A percentile compares a stretch with the other conserved stretches of the same genome.
These are phyloP conservation scores for Leishmania tarentolae DNA, from an alignment of 208 protist genomes.

Conservation along the genomic window DNA sequence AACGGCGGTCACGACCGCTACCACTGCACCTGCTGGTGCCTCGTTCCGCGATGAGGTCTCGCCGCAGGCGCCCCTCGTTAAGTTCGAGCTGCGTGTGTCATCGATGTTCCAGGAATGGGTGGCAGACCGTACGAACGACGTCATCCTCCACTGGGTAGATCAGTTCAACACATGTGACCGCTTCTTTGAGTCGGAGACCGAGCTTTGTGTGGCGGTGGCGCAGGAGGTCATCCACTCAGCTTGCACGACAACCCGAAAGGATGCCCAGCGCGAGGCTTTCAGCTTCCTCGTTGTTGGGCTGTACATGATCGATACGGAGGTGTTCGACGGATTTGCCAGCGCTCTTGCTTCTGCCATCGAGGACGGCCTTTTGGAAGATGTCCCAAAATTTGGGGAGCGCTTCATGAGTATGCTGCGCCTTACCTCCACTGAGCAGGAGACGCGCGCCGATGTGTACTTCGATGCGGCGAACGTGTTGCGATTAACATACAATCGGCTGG, in stretches of 20 bases:
- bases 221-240: slow-evolving; percentile 75
- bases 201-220: slow-evolving; percentile 69
- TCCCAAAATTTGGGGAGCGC: slow-evolving; percentile 87
- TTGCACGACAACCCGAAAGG: slow-evolving; percentile 83
- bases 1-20: neutral
- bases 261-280: slow-evolving; percentile 82
- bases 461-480: slow-evolving; percentile 76
- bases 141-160: slow-evolving; percentile 80
- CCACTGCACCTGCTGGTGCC: neutral
- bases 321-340: slow-evolving; percentile 73
- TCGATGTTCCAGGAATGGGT: slow-evolving; percentile 83
- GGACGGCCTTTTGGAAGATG: slow-evolving; percentile 83
- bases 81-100: slow-evolving; percentile 73
- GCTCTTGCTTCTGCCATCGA: slow-evolving; percentile 73
- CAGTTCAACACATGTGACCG: slow-evolving; percentile 73
- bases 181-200: slow-evolving; percentile 47
- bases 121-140: slow-evolving; percentile 71
- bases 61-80: slow-evolving; percentile 36
- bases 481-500: slow-evolving; percentile 66
- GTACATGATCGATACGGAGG: slow-evolving; percentile 74
- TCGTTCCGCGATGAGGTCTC: slow-evolving; percentile 21
- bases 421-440: slow-evolving; percentile 70
- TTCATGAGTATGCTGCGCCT: slow-evolving; percentile 85
- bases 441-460: slow-evolving; percentile 78
- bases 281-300: slow-evolving; percentile 83